phyloP scores from a whole-genome alignment of 2,329 filamentous ascomycete species.

The Peltaster fructicola region DNA sequence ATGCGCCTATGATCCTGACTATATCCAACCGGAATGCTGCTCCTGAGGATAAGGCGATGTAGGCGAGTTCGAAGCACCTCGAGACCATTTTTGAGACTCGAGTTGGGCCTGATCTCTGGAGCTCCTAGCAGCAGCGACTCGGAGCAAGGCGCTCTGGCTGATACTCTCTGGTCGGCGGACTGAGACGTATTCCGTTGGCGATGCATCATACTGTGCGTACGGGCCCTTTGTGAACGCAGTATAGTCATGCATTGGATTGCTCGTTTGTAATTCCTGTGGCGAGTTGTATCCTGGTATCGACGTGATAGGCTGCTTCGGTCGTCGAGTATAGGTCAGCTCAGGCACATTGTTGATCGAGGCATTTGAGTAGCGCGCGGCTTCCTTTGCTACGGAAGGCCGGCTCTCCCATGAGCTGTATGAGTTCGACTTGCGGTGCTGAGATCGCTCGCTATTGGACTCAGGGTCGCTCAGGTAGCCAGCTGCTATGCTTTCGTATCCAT shows the following conservation, averaged over 20 bases:
- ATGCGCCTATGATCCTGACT: no score
- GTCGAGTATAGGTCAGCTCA: constrained; percentile 7
- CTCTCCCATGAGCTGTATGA: constrained; percentile 14
- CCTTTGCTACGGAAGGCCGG: constrained; percentile 5
- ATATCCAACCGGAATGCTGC: no score
- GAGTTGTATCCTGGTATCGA: neutral
- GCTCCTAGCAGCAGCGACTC: no score
- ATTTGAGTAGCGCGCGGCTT: constrained; percentile 12
- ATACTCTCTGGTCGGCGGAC: neutral
- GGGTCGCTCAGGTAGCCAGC: constrained; percentile 11
- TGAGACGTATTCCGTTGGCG: no score
- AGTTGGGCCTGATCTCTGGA: no score
- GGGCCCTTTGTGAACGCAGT: no score
- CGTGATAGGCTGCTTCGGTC: neutral
- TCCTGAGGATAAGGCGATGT: no score
- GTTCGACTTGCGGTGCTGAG: constrained; percentile 10
- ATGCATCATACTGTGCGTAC: no score
- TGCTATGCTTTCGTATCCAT: constrained; percentile 2
- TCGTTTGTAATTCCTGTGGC: neutral
- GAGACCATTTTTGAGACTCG: no score
- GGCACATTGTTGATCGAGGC: constrained; percentile 13
- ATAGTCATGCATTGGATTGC: no score
- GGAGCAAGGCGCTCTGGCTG: constrained; percentile 3
- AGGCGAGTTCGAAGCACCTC: no score
- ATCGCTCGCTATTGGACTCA: constrained; percentile 6